phyloP scores from a whole-genome alignment of 2,329 filamentous ascomycete species.

The Fusarium sp. region DNA sequence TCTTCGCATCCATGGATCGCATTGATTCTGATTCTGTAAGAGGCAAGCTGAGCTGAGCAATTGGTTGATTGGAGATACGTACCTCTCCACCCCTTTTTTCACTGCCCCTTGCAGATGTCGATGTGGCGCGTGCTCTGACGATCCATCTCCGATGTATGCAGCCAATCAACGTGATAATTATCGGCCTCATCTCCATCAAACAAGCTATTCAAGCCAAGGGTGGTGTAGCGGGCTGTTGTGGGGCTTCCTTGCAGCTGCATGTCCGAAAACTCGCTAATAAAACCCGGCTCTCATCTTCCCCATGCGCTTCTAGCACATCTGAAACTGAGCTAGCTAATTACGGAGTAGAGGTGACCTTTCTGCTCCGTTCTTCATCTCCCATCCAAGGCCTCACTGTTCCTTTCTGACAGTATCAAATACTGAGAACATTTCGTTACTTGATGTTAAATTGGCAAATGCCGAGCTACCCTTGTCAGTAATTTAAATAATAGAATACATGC shows the following conservation, averaged over 20 bases:
- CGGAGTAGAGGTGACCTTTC: constrained; percentile 21
- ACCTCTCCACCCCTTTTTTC: constrained; percentile 9
- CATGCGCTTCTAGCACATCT: constrained; percentile 28
- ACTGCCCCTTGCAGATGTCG: constrained; percentile 8
- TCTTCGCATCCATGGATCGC: not conserved
- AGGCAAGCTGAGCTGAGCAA: not conserved
- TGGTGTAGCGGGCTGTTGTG: constrained; percentile 21
- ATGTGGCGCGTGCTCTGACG: constrained; percentile 26
- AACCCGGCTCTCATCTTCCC: constrained; percentile 9
- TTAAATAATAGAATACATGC: not conserved
- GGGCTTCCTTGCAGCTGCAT: constrained; percentile 6
- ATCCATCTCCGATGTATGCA: not conserved
- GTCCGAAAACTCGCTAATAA: constrained; percentile 8
- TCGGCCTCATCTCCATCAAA: constrained; percentile 34
- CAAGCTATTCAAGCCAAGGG: constrained; percentile 34
- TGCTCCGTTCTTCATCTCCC: constrained; percentile 39
- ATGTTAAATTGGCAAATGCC: not conserved
- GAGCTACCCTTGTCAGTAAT: not conserved
- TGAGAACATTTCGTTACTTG: not conserved
- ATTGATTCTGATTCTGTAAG: constrained; percentile 11
- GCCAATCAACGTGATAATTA: constrained; percentile 7
- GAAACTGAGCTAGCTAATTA: constrained; percentile 43
- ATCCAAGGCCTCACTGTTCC: constrained; percentile 4
- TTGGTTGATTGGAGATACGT: constrained; percentile 4
- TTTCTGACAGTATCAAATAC: not conserved